Conservation (phyloP, 2,329 filamentous ascomycete species). For the Hypomyces perniciosus region DNA sequence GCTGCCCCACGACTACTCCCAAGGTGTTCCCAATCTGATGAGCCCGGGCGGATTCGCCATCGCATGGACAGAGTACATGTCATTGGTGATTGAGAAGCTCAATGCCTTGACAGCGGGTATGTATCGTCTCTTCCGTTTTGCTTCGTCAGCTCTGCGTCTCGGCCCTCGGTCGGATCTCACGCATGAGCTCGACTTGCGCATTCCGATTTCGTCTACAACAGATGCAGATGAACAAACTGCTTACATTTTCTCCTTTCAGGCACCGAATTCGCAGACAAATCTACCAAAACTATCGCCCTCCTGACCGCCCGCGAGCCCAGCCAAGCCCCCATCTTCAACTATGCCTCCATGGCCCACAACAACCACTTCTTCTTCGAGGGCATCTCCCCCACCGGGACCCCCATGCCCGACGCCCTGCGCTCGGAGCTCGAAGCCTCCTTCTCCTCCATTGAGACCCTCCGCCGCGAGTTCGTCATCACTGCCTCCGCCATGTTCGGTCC, state of each 20-base stretch:
- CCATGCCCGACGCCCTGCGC: constrained; percentile 53
- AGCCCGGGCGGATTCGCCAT: constrained; percentile 63
- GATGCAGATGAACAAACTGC: background rate
- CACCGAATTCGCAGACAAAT: constrained; percentile 55
- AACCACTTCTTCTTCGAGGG: constrained; percentile 74
- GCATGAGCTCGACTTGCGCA: too few species aligned
- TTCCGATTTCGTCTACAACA: background rate
- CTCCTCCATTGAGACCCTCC: constrained; percentile 76
- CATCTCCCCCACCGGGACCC: constrained; percentile 36
- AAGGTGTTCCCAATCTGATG: constrained; percentile 64
- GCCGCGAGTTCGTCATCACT: constrained; percentile 70
- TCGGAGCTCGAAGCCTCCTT: constrained; percentile 63
- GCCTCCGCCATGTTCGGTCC: constrained; percentile 92
- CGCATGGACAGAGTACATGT: constrained; percentile 80
- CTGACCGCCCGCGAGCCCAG: constrained; percentile 72
- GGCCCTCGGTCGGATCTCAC: background rate
- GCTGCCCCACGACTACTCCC: constrained; percentile 40
- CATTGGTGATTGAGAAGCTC: constrained; percentile 65
- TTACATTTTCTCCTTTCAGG: constrained; percentile 37
- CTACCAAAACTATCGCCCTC: constrained; percentile 63
- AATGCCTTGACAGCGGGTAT: constrained; percentile 68
- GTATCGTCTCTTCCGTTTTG: constrained; percentile 19
- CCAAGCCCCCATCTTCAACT: constrained; percentile 81
- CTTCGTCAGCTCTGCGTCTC: background rate
- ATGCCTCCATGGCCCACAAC: constrained; percentile 95